phyloP scores from a whole-genome alignment of 306 rosid species.

The Cucurbita maxima region DNA sequence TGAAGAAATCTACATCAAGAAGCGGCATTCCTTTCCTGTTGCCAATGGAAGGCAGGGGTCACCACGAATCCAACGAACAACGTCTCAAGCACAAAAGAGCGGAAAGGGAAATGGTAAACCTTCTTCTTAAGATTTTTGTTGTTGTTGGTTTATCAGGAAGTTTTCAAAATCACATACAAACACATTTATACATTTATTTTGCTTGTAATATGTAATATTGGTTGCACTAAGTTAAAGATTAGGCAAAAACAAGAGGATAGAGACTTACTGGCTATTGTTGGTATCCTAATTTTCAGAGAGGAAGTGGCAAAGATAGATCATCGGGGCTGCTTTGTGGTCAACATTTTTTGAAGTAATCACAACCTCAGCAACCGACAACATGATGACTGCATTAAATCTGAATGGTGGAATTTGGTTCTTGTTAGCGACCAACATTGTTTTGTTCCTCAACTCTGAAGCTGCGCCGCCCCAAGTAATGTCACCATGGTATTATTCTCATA shows the following conservation, averaged over 20 bases:
- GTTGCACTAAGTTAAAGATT: not conserved
- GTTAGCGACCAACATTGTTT: not conserved
- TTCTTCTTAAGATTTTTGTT: not conserved
- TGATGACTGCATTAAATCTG: not conserved
- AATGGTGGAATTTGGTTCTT: not conserved
- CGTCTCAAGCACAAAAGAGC: conserved; percentile 52
- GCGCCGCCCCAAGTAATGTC: not conserved
- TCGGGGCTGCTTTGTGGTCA: not conserved
- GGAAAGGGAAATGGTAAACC: conserved; percentile 35
- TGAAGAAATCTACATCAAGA: conserved; percentile 38
- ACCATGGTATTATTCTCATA: not conserved
- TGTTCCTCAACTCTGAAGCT: not conserved
- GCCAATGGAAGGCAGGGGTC: conserved; percentile 73
- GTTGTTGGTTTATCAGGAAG: not conserved
- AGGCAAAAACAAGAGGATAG: conserved; percentile 15
- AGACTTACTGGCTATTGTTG: not conserved
- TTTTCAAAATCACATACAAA: not conserved
- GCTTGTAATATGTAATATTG: not conserved
- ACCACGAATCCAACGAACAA: conserved; percentile 57
- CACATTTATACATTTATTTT: not conserved
- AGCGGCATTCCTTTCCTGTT: conserved; percentile 74
- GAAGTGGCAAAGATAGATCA: conserved; percentile 72
- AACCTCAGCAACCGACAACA: not conserved
- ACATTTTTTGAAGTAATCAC: conserved; percentile 10
- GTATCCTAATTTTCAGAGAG: conserved; percentile 52